These are phyloP conservation scores for Martiniozyma abietophila DNA, from an alignment of 805 yeast species.

Conservation along the genomic window DNA sequence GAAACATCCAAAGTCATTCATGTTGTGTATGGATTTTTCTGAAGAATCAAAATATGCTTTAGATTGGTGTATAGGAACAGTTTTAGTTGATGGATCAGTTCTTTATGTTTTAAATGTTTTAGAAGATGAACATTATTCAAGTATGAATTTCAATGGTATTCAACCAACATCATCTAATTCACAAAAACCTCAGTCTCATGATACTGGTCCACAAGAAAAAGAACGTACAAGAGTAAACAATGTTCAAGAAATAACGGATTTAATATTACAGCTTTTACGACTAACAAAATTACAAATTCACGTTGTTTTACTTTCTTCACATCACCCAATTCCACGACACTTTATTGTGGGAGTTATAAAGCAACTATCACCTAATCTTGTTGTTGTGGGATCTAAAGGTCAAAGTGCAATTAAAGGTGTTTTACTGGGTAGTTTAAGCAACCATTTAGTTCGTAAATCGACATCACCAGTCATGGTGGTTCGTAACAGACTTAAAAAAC, in stretches of 20 bases:
- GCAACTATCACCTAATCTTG: constrained; percentile 62
- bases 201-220: constrained; percentile 14
- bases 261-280: constrained; percentile 37
- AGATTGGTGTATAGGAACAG: constrained; percentile 83
- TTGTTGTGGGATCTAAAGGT: constrained; percentile 70
- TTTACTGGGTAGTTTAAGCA: constrained; percentile 61
- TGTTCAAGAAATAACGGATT: constrained; percentile 34
- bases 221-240: constrained; percentile 34
- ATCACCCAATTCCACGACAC: constrained; percentile 68
- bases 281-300: constrained; percentile 65
- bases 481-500: constrained; percentile 59
- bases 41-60: constrained; percentile 78
- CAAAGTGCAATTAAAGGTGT: constrained; percentile 66
- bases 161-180: constrained; percentile 16
- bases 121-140: constrained; percentile 33
- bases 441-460: constrained; percentile 61
- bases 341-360: constrained; percentile 62
- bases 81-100: constrained; percentile 74
- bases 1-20: constrained; percentile 43
- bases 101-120: constrained; percentile 60
- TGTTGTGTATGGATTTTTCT: constrained; percentile 74
- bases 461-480: constrained; percentile 79
- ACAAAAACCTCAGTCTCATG: constrained; percentile 1
- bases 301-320: constrained; percentile 63
- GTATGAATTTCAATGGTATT: constrained; percentile 29